phyloP scores from a whole-genome alignment of 2,329 filamentous ascomycete genomes.

The Acarospora socialis region DNA sequence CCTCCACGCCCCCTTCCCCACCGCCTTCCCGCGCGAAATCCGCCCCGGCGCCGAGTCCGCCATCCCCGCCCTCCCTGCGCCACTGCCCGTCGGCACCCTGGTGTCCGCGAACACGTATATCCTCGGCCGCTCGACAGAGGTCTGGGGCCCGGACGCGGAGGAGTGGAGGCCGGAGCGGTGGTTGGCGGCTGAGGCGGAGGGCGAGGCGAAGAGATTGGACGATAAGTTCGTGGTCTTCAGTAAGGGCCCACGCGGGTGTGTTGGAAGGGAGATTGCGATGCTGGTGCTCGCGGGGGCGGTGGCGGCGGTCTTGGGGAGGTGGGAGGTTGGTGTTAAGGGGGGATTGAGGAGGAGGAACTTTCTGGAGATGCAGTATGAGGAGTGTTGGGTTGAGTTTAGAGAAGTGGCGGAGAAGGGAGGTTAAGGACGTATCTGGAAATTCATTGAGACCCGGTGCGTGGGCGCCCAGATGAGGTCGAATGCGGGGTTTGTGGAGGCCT shows the following conservation, averaged over 20 bases:
- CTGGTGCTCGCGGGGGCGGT: conserved; percentile 10
- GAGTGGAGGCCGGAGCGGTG: conserved; percentile 14
- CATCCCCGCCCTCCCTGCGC: conserved; percentile 7
- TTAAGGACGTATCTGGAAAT: too few relatives aligned
- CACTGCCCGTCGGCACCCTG: conserved; percentile 12
- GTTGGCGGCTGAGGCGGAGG: conserved; percentile 10
- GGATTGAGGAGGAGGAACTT: conserved; percentile 10
- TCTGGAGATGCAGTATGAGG: conserved; percentile 15
- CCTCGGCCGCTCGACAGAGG: conserved; percentile 11
- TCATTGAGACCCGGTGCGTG: too few relatives aligned
- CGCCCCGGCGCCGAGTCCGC: conserved; percentile 12
- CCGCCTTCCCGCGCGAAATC: conserved; percentile 14
- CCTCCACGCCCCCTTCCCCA: conserved; percentile 10
- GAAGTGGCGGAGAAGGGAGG: too few relatives aligned
- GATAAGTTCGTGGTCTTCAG: conserved; percentile 12
- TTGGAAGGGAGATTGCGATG: conserved; percentile 13
- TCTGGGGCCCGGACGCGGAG: conserved; percentile 13
- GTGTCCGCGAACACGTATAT: conserved; percentile 15
- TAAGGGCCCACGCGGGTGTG: conserved; percentile 13
- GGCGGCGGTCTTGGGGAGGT: conserved; percentile 8
- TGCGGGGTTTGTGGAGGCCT: too few relatives aligned
- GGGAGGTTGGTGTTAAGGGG: conserved; percentile 10
- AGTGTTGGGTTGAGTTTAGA: conserved; percentile 10
- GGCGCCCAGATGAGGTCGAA: too few relatives aligned
- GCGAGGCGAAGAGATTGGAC: conserved; percentile 13